Evolutionary conservation across 768 basidiomycete species (phyloP).

Genomic region (Lactarius pseudohatsudake): DNA sequence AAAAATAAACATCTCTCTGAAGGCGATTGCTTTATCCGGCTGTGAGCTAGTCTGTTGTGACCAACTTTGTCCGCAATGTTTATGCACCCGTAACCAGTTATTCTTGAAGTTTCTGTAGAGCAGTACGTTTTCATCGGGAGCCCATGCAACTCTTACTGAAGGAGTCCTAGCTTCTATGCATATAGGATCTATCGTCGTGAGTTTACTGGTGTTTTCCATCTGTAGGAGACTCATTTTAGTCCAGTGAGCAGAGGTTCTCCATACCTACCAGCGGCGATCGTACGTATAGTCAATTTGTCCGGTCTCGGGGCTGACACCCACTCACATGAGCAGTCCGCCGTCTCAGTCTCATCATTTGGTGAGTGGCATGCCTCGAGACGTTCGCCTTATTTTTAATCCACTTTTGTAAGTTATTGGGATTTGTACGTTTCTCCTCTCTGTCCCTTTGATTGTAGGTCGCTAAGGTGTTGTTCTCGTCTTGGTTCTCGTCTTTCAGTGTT

Average conservation of each 20-base stretch:
- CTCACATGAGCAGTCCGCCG: conserved; percentile 6
- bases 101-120: conserved; percentile 8
- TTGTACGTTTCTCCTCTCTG: neutral
- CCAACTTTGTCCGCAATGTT: neutral
- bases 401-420: neutral
- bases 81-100: neutral
- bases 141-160: neutral
- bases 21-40: conserved; percentile 1
- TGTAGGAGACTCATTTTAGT: neutral
- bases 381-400: neutral
- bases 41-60: neutral
- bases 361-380: neutral
- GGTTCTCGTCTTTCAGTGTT: neutral
- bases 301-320: neutral
- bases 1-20: neutral
- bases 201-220: neutral
- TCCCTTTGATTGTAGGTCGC: neutral
- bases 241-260: neutral
- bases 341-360: conserved; percentile 7
- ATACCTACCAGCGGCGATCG: conserved; percentile 7
- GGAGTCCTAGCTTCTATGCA: neutral
- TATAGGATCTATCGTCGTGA: conserved; percentile 4
- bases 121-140: neutral
- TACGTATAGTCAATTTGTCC: neutral
- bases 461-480: neutral